Evolutionary conservation across 2,329 filamentous ascomycete species (phyloP), one percentile per base, ranked within the genome.

Genomic region (Epicoccum nigrum): DNA sequence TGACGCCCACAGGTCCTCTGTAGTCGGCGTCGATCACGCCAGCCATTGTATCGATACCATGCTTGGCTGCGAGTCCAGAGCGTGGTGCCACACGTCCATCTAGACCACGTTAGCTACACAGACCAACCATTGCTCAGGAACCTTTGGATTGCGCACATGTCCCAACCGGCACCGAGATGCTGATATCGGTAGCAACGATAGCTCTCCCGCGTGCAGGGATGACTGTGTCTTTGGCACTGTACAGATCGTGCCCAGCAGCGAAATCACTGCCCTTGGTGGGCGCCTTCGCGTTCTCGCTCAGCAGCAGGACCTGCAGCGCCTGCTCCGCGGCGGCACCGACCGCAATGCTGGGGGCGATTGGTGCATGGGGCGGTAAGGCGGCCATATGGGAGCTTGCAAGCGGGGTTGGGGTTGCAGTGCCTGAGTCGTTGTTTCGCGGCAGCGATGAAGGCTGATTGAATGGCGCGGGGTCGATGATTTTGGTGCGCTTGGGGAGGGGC

Each of bases 11-110:
- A 62, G 89, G 89, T 16, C 94, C 94, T 28, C 94, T 85, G 79
- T 99, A 99, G 76, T 99, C 94, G 27, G 93, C 92, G 74, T 99
- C 94, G 65, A 99, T 97, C 59, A 99, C 94, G 46, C 94, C 94
- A 0, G 94, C 94, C 56, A 95, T 92, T 0, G 90, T 94, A 74
- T 97, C 92, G 72, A 99, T 97, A 77, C 92, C 94, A 78, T 97
- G 86, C 79, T 99, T 99, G 54, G 86, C 82, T 2, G 93, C 93
- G 28, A 96, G 86, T 39, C 92, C 92, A n/a, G 90, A 94, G 59
- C 92, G 89, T 8, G 92, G 92, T 3, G 92, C 92, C 47, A 96
- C 86, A 51, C 92, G 88, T 61, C 93, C 93, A 72, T 97, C 90
- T 93, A 57, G 49, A 27, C 30, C 25, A 42, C 28, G 28, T 30